Evolutionary conservation across 441 rosid genomes (phyloP).

Genomic region (Populus hybrid): DNA sequence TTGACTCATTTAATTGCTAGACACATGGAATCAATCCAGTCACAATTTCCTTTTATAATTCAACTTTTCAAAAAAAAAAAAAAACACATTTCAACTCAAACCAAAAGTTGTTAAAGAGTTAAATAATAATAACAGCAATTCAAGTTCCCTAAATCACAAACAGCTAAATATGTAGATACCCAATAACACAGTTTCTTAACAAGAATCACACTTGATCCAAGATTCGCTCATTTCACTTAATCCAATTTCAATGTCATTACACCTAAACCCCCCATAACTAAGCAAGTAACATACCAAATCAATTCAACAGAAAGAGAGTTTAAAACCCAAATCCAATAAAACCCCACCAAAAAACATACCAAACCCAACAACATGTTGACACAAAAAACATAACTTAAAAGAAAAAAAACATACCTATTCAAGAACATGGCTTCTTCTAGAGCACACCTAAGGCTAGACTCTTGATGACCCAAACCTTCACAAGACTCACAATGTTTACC

Average conservation of each 20-base stretch:
- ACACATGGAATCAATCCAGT: not conserved
- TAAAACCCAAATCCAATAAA: not conserved
- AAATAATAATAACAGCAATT: not conserved
- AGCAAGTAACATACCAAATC: not conserved
- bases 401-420: slow-evolving; percentile 42
- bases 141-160: not conserved
- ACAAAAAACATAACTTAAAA: not conserved
- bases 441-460: slow-evolving; percentile 96
- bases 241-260: not conserved
- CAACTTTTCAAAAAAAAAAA: not conserved
- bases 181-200: not conserved
- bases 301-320: not conserved
- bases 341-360: not conserved
- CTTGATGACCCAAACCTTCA: slow-evolving; percentile 92
- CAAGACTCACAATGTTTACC: slow-evolving; percentile 87
- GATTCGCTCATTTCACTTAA: not conserved
- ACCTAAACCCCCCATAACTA: not conserved
- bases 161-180: not conserved
- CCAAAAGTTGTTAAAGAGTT: not conserved
- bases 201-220: not conserved
- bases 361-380: not conserved
- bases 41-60: not conserved
- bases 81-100: not conserved
- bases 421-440: slow-evolving; percentile 90
- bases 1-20: not conserved